Evolutionary conservation across 148 eudicot species (phyloP).

Genomic region (Silene uniflora): DNA sequence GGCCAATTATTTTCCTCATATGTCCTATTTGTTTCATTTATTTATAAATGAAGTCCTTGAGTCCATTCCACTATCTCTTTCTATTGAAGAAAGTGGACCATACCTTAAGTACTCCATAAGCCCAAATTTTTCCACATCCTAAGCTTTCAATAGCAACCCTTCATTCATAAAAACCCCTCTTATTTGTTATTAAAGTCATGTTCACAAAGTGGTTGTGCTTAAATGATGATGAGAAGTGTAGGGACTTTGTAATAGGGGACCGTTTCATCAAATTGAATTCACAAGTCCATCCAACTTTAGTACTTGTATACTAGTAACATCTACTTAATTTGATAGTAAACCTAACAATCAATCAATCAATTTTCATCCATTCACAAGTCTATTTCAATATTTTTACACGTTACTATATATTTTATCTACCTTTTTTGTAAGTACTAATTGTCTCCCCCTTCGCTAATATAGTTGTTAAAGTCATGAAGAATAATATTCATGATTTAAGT

Average conservation of each 20-base stretch:
- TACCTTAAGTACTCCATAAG: constrained; percentile 30
- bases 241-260: constrained; percentile 17
- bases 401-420: too few species aligned
- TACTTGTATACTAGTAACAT: constrained; percentile 6
- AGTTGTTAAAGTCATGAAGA: too few species aligned
- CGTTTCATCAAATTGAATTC: neutral
- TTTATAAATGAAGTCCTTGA: constrained; percentile 19
- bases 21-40: too few species aligned
- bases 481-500: too few species aligned
- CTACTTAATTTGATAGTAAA: constrained; percentile 5
- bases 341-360: constrained; percentile 1
- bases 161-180: constrained; percentile 56
- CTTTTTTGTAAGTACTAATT: too few species aligned
- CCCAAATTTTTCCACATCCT: constrained; percentile 37
- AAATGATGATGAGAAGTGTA: constrained; percentile 4
- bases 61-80: neutral
- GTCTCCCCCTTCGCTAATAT: too few species aligned
- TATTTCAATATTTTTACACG: neutral
- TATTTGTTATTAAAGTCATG: constrained; percentile 46
- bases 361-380: neutral
- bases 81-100: constrained; percentile 26
- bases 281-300: constrained; percentile 15
- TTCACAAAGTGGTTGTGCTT: constrained; percentile 22
- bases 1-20: neutral
- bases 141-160: constrained; percentile 48